Base-by-base conservation (phyloP, 768 basidiomycete species). In the Kwoniella newhampshirensis region DNA sequence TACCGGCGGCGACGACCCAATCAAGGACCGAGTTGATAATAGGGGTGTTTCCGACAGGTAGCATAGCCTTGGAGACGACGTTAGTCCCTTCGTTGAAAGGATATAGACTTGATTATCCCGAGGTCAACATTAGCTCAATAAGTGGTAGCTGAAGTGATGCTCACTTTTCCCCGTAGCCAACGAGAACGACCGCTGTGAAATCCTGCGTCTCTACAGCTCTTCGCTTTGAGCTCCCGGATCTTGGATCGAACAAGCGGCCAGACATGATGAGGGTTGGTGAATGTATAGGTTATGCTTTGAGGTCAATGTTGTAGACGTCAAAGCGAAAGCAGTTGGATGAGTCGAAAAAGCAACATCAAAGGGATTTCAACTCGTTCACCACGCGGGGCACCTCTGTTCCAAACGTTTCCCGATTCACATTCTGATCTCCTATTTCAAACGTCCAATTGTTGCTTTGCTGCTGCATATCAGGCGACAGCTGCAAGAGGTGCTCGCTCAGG, bases 91-190 rank as follows among this genome's bases (percentile, higher is more conserved):
- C 89, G 69, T 70, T 75, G 28, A 76, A 63, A 2, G 77, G 76
- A 51, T 71, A 75, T 4, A 77, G 58, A 12, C 75, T 75, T 48
- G 3, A 45, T 43, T 11, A 13, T 46, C 25, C 54, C 45, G 18
- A 40, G 48, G 57, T 60, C 43, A 57, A 63, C 69, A 58, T 68
- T 56, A 64, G 51, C 53, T 50, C 44, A 56, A 62, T n/a, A n/a
- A n/a, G 60, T 49, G 30, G 13, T n/a, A 25, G 20, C 18, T 30
- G 15, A 17, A 48, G 17, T 27, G 13, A 8, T 30, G 46, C 85
- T 75, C 77, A 89, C 92, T 87, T 86, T 68, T 88, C 86, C n/a
- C 93, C 93, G 78, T 91, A 91, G 30, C 93, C 93, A 26, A 90
- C 88, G 12, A 96, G 81, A 25, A 96, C 80, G 18, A 97, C 85